Evolutionary conservation across 2,329 filamentous ascomycete species (phyloP), one percentile per base, ranked within the genome.

Genomic region (Ceratocystis albifundus): DNA sequence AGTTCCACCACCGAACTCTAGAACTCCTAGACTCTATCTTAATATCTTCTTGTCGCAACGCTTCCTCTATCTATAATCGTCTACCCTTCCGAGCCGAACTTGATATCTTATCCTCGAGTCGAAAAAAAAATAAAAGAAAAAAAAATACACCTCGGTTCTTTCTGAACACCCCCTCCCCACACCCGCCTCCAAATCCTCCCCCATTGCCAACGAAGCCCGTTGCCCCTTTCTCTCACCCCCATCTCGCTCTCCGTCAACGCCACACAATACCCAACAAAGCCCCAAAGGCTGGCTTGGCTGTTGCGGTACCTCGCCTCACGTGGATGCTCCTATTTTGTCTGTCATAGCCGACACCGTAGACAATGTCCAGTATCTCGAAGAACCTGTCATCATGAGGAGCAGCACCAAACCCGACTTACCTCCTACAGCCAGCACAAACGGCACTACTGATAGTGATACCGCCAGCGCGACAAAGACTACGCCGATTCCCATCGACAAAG

Each of bases 381-480:
- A 53, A 45, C 50, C 64, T 45, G 55, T 57, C 32, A 65, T 65
- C 17, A 65, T 65, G 53, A 65, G 53, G 64, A 65, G 64, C 53
- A 61, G 64, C 48, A 65, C 44, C 22, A 65, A 65, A 65, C 55
- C 53, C 10, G 50, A 65, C 8, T 36, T 53, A 25, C 41, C 64
- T 44, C 48, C 53, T 30, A 22, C 50, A 57, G 45, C 20, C 48
- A 45, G n/a, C 32, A 32, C 41, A 15, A 48, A 25, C 44, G 44
- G 62, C 57, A 36, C 28, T n/a, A 50, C 46, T 22, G 53, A 4
- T n/a, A 46, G 61, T 20, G 46, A 22, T 55, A 30, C 48, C 25
- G 48, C 20, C 48, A 53, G 36, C 64, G 53, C 64, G 44, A 28
- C 53, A 10, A 59, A 59, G 15, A 30, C 36, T n/a, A 65, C n/a